Evolutionary conservation across 805 yeast species (phyloP), one percentile per base, ranked within the genome.

Genomic region (Candida rishiriensis): DNA sequence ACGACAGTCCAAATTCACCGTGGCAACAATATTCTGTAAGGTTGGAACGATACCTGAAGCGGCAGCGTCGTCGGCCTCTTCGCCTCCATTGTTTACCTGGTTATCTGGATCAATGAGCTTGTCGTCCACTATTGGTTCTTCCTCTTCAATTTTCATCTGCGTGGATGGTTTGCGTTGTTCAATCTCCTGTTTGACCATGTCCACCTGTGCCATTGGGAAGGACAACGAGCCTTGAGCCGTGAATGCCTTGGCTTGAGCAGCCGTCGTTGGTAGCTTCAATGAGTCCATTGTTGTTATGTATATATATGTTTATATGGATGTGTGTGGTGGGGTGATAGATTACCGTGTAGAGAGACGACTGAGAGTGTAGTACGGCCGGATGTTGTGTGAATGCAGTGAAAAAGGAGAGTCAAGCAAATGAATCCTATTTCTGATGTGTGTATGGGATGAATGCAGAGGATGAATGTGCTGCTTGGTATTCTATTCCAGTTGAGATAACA

Each of bases 31-130:
- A 71, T 93, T 93, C 64, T 88, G 95, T 53, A 85, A 69, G 1
- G 98, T 91, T 38, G 99, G 99, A 8, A 93, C 96, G 43, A 93
- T 91, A 36, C 99, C 99, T 0, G 97, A 87, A 2, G 95, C 83
- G 2, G 91, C 83, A 26, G 83, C 83, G 49, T 80, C 86, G 38
- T 81, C 88, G 17, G 67, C 47, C 10, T 39, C 49, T 12, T 40
- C 36, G 9, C 38, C 73, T n/a, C 55, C 54, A 17, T 40, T 54
- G 26, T 21, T 21, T 21, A 21, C 26, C 36, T 47, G 45, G 18
- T 47, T 55, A 34, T 50, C 49, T 12, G 46, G 50, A 17, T 49
- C 53, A 18, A 43, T 30, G 30, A 33, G 39, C 46, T 26, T 50
- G 41, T 21, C 40, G 18, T 38, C 61, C 53, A 14, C 66, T 53